Evolutionary conservation across 805 yeast genomes (phyloP).

Genomic region (Metschnikowia lachancei): DNA sequence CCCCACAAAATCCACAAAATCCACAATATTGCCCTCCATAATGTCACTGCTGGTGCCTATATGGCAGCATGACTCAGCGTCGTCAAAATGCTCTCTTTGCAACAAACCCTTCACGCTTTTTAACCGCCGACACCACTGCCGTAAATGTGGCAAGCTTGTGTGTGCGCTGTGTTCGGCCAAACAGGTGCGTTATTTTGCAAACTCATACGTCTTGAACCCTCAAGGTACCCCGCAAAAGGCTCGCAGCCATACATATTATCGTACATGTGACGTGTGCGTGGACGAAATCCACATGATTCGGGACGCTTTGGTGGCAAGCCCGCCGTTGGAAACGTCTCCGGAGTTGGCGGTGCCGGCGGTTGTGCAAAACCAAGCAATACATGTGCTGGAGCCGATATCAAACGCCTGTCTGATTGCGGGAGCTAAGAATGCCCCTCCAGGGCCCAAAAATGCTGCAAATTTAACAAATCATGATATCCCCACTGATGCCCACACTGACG

Average conservation of each 20-base stretch:
- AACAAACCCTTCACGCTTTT: slow-evolving; percentile 51
- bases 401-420: neutral
- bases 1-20: too few species aligned
- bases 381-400: neutral
- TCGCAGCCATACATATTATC: slow-evolving; percentile 35
- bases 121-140: slow-evolving; percentile 78
- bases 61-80: slow-evolving; percentile 74
- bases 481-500: neutral
- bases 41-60: slow-evolving; percentile 7
- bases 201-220: slow-evolving; percentile 20
- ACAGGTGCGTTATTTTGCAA: slow-evolving; percentile 34
- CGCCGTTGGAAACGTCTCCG: slow-evolving; percentile 6
- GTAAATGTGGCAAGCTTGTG: slow-evolving; percentile 75
- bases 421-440: neutral
- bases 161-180: slow-evolving; percentile 67
- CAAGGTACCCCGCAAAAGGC: slow-evolving; percentile 16
- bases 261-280: slow-evolving; percentile 75
- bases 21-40: too few species aligned
- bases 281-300: slow-evolving; percentile 43
- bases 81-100: slow-evolving; percentile 55
- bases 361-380: too few species aligned
- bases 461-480: too few species aligned
- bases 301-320: slow-evolving; percentile 16
- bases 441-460: too few species aligned
- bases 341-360: neutral